Percentiles rank a stretch among this genome's conserved stretches.
phyloP scores from a whole-genome alignment of 2,329 filamentous ascomycete species.

The Xylogone sp. region DNA sequence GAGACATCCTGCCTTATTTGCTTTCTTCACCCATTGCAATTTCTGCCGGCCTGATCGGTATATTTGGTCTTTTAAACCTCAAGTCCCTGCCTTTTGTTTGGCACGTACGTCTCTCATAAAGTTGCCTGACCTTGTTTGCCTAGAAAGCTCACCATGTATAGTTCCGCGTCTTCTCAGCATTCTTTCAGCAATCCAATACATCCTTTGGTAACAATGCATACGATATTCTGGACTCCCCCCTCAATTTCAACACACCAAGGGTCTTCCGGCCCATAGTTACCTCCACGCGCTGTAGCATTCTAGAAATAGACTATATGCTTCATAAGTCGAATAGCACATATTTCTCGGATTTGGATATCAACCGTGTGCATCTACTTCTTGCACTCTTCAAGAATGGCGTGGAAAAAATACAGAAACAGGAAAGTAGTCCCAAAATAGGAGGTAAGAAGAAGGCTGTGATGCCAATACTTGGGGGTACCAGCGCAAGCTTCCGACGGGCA shows the following conservation, averaged over 20 bases:
- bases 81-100: slow-evolving; percentile 54
- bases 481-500: slow-evolving; percentile 48
- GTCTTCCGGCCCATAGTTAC: slow-evolving; percentile 61
- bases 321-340: slow-evolving; percentile 70
- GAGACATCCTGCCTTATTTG: not conserved
- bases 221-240: not conserved
- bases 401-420: slow-evolving; percentile 39
- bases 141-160: not conserved
- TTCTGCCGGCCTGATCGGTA: not conserved
- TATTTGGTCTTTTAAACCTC: slow-evolving; percentile 33
- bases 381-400: slow-evolving; percentile 56
- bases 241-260: not conserved
- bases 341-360: slow-evolving; percentile 54
- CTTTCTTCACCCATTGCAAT: not conserved
- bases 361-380: slow-evolving; percentile 73
- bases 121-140: not conserved
- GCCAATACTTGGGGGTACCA: slow-evolving; percentile 44
- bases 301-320: slow-evolving; percentile 68
- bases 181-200: not conserved
- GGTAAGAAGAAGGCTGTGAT: slow-evolving; percentile 39
- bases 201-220: not conserved
- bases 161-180: not conserved
- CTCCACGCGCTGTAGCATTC: slow-evolving; percentile 51
- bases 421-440: no score
- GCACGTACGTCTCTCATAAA: slow-evolving; percentile 45